Conservation (phyloP, 495 filamentous ascomycete genomes). For the Recurvomyces mirabilis region DNA sequence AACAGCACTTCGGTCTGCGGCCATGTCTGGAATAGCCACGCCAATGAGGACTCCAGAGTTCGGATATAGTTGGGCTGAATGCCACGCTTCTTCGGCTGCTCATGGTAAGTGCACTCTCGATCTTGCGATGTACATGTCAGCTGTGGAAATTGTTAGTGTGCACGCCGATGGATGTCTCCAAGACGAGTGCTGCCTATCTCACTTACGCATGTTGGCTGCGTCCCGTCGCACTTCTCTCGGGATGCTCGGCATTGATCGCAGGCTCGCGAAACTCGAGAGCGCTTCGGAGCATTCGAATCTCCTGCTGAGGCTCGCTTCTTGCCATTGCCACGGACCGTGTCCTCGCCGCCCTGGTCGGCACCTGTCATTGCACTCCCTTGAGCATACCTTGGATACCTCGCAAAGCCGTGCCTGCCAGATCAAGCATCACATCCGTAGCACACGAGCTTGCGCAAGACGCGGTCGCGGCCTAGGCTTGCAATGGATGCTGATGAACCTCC, state of each 20-base stretch:
- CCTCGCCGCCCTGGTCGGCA: no score
- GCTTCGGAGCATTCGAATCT: slow-evolving; percentile 23
- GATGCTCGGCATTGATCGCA: slow-evolving; percentile 57
- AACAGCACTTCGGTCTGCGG: slow-evolving; percentile 29
- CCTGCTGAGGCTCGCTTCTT: not conserved
- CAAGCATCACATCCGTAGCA: no score
- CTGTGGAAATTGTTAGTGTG: slow-evolving; percentile 35
- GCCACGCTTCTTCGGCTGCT: slow-evolving; percentile 60
- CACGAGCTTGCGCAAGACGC: no score
- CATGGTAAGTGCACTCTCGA: slow-evolving; percentile 54
- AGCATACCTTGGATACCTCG: no score
- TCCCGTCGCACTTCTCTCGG: slow-evolving; percentile 57
- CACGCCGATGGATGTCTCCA: slow-evolving; percentile 36
- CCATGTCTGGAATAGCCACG: slow-evolving; percentile 31
- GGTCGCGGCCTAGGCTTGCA: no score
- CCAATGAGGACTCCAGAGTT: slow-evolving; percentile 43
- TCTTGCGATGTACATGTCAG: slow-evolving; percentile 50
- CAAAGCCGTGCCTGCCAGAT: no score
- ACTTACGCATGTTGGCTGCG: slow-evolving; percentile 38
- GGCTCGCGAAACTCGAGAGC: slow-evolving; percentile 56
- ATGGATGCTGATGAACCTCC: no score
- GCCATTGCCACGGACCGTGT: not conserved
- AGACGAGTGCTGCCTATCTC: not conserved
- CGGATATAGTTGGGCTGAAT: slow-evolving; percentile 54
- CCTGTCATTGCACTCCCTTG: no score